Base-by-base conservation (phyloP, 179 eudicot species). In the Carnegiea gigantea region DNA sequence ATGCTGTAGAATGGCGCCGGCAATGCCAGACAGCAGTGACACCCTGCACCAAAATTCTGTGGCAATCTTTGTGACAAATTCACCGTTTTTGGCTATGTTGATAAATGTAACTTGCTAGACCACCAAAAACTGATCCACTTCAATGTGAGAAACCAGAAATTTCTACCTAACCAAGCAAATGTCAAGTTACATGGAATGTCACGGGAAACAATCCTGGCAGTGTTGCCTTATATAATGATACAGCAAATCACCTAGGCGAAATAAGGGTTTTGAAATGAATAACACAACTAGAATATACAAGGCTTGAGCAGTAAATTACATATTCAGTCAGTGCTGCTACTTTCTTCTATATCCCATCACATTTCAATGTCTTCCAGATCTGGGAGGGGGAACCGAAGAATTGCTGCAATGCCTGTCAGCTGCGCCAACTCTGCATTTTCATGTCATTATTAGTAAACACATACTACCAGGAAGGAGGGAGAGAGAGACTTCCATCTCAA, bases 301-400 rank as follows among this genome's bases (percentile, higher is more conserved):
- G 28, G 21, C 40, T 65, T n/a, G n/a, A 33, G 72, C 30, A 20
- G 15, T 53, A 11, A 40, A 38, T 9, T 51, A 21, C 12, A 21
- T 49, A 62, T 18, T 67, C 20, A 43, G 28, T 20, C 70, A 70
- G 54, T 36, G 46, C 21, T 17, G 57, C 30, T 24, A n/a, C 70
- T 38, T 51, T 6, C 33, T 54, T 57, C 9, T 21, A 9, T 15
- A 67, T 51, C 44, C 53, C 24, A 65, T 90, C 87, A 95, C 99
- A 95, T 95, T 86, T 95, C 99, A 21, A 94, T 88, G 82, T 95
- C 99, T 73, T 95, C 99, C 57, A 95, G 88, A 53, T 95, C 99
- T 0, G 99, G 99, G 60, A 95, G 87, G 36, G 99, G 99, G 53
- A 94, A 96, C 20, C 97, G 98, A 73, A 94, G 93, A 76, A 94